Evolutionary conservation across 2,329 filamentous ascomycete genomes (phyloP).

Genomic region (Penicillium italicum): DNA sequence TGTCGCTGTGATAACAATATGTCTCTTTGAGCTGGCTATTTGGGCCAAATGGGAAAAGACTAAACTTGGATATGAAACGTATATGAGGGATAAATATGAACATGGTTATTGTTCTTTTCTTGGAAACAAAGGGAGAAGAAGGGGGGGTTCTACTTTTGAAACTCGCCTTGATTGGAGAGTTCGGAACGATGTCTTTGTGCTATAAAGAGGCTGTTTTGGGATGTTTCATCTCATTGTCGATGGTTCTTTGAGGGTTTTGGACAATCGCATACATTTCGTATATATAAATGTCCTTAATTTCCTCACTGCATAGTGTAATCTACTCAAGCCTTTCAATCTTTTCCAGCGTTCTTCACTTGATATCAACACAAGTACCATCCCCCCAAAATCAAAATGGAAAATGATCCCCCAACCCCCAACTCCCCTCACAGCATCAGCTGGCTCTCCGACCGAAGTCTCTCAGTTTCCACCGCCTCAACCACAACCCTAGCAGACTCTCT

Average conservation of each 20-base stretch:
- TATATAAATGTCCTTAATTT: constrained; percentile 6
- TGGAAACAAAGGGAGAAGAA: constrained; percentile 9
- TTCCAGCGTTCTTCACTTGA: no score
- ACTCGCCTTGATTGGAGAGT: neutral
- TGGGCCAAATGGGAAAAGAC: neutral
- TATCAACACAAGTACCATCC: no score
- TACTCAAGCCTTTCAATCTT: no score
- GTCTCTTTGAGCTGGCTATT: neutral
- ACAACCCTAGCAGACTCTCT: neutral
- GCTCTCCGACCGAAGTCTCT: neutral
- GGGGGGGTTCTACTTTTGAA: neutral
- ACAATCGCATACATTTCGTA: constrained; percentile 5
- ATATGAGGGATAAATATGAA: neutral
- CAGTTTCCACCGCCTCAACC: neutral
- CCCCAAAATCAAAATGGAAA: neutral
- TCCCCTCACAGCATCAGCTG: neutral
- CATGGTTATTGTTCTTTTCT: constrained; percentile 5
- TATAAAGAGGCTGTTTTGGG: constrained; percentile 7
- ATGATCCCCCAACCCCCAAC: neutral
- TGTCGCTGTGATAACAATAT: constrained; percentile 17
- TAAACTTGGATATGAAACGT: constrained; percentile 1
- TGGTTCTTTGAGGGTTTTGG: constrained; percentile 5
- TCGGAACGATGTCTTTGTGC: constrained; percentile 1
- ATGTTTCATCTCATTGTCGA: constrained; percentile 16
- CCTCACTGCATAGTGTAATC: neutral